These are phyloP conservation scores for Lasiosphaeria hispida DNA, from an alignment of 495 filamentous ascomycete genomes.

Conservation along the genomic window DNA sequence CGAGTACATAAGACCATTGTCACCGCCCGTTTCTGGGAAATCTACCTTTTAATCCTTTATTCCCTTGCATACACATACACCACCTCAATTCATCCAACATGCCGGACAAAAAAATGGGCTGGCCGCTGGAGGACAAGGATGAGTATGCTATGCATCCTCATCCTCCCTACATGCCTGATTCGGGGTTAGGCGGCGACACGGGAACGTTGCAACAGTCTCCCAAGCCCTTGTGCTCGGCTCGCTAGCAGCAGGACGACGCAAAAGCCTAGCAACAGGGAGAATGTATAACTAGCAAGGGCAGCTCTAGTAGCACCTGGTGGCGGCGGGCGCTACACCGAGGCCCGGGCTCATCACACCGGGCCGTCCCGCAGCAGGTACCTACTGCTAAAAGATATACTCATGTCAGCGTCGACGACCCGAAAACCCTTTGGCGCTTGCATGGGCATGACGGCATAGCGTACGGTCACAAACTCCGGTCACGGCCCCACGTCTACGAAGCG, in stretches of 20 bases:
- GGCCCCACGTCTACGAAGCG: slow-evolving; percentile 7
- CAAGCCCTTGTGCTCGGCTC: neutral
- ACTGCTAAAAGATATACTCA: no score
- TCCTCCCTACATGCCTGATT: slow-evolving; percentile 9
- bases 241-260: no score
- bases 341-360: neutral
- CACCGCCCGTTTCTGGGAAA: no score
- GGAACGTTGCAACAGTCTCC: slow-evolving; percentile 3
- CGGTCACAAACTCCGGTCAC: no score
- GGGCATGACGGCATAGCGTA: slow-evolving; percentile 10
- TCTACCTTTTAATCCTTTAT: no score
- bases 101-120: neutral
- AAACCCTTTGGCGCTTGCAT: slow-evolving; percentile 1
- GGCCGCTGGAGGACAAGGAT: neutral
- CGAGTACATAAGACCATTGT: no score
- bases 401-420: neutral
- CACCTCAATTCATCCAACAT: neutral
- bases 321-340: slow-evolving; percentile 11
- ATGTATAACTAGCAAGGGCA: slow-evolving; percentile 8
- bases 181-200: slow-evolving; percentile 3
- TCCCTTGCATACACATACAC: no score
- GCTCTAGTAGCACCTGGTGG: slow-evolving; percentile 7
- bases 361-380: neutral
- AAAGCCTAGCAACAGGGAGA: slow-evolving; percentile 8
- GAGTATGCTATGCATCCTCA: neutral